These are phyloP conservation scores for Lecanicillium sp. DNA, from an alignment of 2,329 filamentous ascomycete species.

Conservation along the genomic window DNA sequence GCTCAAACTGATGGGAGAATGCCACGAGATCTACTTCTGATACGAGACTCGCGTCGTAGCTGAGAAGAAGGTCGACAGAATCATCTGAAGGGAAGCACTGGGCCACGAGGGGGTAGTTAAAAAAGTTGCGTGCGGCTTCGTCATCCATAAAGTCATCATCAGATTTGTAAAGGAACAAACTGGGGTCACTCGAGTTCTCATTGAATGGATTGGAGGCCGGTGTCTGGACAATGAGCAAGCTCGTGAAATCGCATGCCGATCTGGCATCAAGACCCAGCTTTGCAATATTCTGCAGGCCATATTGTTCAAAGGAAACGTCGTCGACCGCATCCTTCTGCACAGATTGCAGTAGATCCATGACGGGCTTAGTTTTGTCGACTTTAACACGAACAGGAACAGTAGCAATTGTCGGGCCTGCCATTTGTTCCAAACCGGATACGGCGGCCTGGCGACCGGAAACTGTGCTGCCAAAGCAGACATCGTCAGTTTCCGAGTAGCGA, in stretches of 20 bases:
- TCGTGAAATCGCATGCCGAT: conserved; percentile 23
- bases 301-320: conserved; percentile 21
- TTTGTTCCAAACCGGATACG: conserved; percentile 38
- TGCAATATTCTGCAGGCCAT: conserved; percentile 21
- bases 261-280: conserved; percentile 15
- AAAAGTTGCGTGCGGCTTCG: conserved; percentile 12
- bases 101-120: conserved; percentile 13
- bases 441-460: conserved; percentile 45
- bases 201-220: neutral
- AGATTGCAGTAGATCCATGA: neutral
- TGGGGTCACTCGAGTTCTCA: neutral
- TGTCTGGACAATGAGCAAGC: conserved; percentile 23
- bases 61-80: neutral
- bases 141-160: conserved; percentile 3
- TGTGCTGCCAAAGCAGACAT: conserved; percentile 47
- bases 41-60: conserved; percentile 1
- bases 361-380: neutral
- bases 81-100: neutral
- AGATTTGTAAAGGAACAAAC: neutral
- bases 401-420: conserved; percentile 36
- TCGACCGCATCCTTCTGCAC: conserved; percentile 21
- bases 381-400: conserved; percentile 7
- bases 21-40: neutral
- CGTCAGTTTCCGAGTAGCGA: conserved; percentile 36
- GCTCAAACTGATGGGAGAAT: conserved; percentile 10